Percentiles rank a stretch among this genome's conserved stretches.
These are phyloP conservation scores for Chlamydomonas reinhardtii DNA, from an alignment of 163 green algal species.

Conservation along the genomic window DNA sequence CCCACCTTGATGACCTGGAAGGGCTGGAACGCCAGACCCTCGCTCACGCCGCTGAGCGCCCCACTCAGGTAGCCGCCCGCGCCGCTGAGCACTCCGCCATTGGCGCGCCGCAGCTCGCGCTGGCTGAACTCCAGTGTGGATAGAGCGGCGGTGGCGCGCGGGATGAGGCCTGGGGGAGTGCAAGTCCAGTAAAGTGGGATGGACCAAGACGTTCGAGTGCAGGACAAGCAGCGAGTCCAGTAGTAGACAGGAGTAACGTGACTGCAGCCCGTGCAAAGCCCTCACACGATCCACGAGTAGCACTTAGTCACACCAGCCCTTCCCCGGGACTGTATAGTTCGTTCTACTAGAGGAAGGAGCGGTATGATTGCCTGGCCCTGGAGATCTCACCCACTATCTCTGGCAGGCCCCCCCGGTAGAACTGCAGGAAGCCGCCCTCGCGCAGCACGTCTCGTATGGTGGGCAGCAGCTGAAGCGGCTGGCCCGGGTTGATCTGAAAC, in stretches of 20 bases:
- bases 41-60: conserved; percentile 57
- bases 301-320: no score
- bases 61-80: conserved; percentile 59
- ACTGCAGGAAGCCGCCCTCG: conserved; percentile 64
- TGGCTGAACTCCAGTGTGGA: conserved; percentile 69
- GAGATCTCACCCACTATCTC: conserved; percentile 61
- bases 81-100: conserved; percentile 42
- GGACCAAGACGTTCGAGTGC: no score
- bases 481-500: conserved; percentile 60
- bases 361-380: no score
- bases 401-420: conserved; percentile 68
- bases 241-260: no score
- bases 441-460: conserved; percentile 58
- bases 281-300: no score
- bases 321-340: no score
- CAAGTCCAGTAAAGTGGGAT: no score
- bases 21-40: conserved; percentile 67
- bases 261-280: no score
- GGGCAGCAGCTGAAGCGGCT: conserved; percentile 53
- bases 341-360: no score
- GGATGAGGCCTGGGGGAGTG: conserved; percentile 56
- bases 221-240: no score
- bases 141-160: conserved; percentile 68
- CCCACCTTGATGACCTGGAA: conserved; percentile 71
- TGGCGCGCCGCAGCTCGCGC: conserved; percentile 46